These are phyloP conservation scores for Fusarium nisikadoi DNA, from an alignment of 2,329 filamentous ascomycete genomes.

Conservation along the genomic window DNA sequence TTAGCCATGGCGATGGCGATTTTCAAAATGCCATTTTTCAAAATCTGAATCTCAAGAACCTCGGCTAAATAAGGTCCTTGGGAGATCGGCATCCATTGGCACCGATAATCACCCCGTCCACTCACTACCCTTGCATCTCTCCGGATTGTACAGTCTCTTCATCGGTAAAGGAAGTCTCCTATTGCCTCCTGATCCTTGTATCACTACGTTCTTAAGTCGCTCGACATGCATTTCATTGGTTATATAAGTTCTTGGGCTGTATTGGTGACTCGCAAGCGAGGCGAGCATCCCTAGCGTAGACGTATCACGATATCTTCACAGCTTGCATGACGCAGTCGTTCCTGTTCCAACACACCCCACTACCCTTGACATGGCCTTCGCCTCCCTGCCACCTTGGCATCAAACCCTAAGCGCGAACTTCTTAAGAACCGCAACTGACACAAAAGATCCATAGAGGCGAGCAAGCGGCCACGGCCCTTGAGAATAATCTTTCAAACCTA, in stretches of 20 bases:
- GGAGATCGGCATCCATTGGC: slow-evolving; percentile 4
- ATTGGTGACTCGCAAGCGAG: neutral
- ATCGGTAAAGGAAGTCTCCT: neutral
- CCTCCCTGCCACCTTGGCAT: neutral
- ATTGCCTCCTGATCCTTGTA: neutral
- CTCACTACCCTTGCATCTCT: neutral
- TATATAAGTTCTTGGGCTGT: neutral
- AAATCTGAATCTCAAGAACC: neutral
- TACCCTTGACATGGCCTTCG: neutral
- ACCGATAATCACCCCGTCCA: neutral
- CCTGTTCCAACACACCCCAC: neutral
- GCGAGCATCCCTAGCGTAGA: neutral
- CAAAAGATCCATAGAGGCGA: slow-evolving; percentile 58
- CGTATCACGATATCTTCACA: neutral
- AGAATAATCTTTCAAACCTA: slow-evolving; percentile 62
- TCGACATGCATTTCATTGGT: neutral
- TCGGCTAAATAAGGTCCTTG: neutral
- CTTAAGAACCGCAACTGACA: slow-evolving; percentile 29
- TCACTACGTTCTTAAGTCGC: neutral
- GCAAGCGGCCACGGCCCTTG: slow-evolving; percentile 63
- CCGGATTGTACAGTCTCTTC: neutral
- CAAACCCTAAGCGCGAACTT: neutral
- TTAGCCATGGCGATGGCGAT: neutral
- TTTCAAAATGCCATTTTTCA: neutral
- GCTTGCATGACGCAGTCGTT: neutral